Percentiles rank a stretch among this genome's conserved stretches.
These are phyloP conservation scores for Mucor irregularis DNA, from an alignment of 371 early-diverging fungal genomes.

Conservation along the genomic window DNA sequence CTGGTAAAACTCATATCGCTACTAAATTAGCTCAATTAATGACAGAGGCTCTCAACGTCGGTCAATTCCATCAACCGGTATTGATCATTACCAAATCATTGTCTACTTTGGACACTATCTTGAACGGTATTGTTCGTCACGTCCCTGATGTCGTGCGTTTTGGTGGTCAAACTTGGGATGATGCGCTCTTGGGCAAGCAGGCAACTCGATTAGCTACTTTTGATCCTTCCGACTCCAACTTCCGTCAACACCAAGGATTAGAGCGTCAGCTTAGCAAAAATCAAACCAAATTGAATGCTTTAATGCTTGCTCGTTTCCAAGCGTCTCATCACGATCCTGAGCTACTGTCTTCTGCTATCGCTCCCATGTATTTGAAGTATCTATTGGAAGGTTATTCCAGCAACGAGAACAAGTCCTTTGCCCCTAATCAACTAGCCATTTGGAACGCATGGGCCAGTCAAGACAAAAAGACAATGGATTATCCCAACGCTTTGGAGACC, in stretches of 20 bases:
- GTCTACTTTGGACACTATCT: slow-evolving; percentile 27
- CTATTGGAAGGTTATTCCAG: slow-evolving; percentile 5
- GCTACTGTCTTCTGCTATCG: slow-evolving; percentile 14
- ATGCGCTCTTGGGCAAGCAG: slow-evolving; percentile 17
- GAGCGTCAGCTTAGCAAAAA: slow-evolving; percentile 17
- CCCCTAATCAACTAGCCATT: neutral
- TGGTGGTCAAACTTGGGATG: slow-evolving; percentile 14
- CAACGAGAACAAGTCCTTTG: neutral
- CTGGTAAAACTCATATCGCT: slow-evolving; percentile 44
- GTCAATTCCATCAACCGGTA: slow-evolving; percentile 37
- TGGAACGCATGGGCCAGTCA: slow-evolving; percentile 24
- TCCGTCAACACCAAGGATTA: slow-evolving; percentile 12
- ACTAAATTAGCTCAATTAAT: slow-evolving; percentile 32
- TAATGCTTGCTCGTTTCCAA: slow-evolving; percentile 22
- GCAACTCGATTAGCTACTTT: slow-evolving; percentile 9
- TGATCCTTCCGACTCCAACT: slow-evolving; percentile 20
- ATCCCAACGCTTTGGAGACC: neutral
- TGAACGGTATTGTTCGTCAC: neutral
- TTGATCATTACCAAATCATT: slow-evolving; percentile 34
- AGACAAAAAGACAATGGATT: neutral
- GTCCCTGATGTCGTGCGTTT: slow-evolving; percentile 37
- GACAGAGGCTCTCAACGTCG: slow-evolving; percentile 21
- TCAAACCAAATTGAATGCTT: slow-evolving; percentile 24
- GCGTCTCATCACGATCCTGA: slow-evolving; percentile 8
- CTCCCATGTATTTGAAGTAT: slow-evolving; percentile 17